A percentile compares a stretch with the other conserved stretches of the same genome.
Evolutionary conservation across 768 basidiomycete genomes (phyloP).

Genomic region (Harrya chromipes): DNA sequence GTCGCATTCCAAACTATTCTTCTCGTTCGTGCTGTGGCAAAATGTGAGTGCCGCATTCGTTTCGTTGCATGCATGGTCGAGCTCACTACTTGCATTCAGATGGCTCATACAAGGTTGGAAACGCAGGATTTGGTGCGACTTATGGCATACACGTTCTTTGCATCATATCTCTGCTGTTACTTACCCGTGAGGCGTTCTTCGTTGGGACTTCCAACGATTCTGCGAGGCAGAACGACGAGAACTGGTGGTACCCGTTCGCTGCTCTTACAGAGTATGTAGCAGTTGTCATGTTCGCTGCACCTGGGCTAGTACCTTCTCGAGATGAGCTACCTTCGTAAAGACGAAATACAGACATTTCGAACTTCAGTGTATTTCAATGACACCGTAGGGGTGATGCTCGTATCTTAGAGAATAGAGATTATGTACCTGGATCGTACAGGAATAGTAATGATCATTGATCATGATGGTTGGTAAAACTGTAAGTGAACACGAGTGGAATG

Average conservation of each 20-base stretch:
- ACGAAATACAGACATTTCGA: no score
- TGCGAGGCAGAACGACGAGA: slow-evolving; percentile 27
- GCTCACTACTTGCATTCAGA: slow-evolving; percentile 12
- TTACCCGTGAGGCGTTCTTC: slow-evolving; percentile 32
- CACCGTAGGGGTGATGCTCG: no score
- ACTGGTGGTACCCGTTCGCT: slow-evolving; percentile 33
- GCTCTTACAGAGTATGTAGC: slow-evolving; percentile 33
- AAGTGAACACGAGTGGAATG: no score
- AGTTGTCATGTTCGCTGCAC: slow-evolving; percentile 29
- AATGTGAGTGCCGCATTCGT: slow-evolving; percentile 10
- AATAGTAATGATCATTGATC: neutral
- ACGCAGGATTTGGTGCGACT: slow-evolving; percentile 17
- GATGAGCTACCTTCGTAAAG: slow-evolving; percentile 24
- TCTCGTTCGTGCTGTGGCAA: slow-evolving; percentile 14
- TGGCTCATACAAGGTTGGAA: slow-evolving; percentile 18
- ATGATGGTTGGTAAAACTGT: no score
- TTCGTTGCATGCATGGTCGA: neutral
- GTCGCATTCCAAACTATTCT: slow-evolving; percentile 26
- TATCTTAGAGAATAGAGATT: no score
- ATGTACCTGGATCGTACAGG: no score
- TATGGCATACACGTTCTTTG: slow-evolving; percentile 26
- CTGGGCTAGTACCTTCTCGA: slow-evolving; percentile 33
- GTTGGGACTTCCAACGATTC: slow-evolving; percentile 18
- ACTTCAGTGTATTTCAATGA: no score
- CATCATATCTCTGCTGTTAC: slow-evolving; percentile 24